Evolutionary conservation across 192 early-diverging fungal genomes (phyloP).

Genomic region (Coemansia sp.): DNA sequence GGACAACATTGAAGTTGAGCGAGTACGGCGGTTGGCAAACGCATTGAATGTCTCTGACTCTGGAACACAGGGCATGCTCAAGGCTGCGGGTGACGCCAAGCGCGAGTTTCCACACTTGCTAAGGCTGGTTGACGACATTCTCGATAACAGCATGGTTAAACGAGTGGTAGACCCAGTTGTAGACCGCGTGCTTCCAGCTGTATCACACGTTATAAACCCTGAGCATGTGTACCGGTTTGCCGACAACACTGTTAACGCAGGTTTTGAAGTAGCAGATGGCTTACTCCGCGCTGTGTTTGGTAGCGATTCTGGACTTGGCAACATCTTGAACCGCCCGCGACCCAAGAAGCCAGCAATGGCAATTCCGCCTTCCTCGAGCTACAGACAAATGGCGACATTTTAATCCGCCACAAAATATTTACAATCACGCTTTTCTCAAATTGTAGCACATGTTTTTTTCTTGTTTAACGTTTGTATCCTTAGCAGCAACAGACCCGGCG

Average conservation of each 20-base stretch:
- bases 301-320: constrained; percentile 45
- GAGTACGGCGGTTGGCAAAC: constrained; percentile 48
- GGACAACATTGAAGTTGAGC: constrained; percentile 46
- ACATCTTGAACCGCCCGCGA: constrained; percentile 50
- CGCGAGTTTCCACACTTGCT: constrained; percentile 53
- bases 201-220: constrained; percentile 49
- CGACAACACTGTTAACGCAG: constrained; percentile 53
- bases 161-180: constrained; percentile 51
- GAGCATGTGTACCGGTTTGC: constrained; percentile 52
- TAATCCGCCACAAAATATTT: neutral
- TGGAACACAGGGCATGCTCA: constrained; percentile 51
- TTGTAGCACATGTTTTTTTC: neutral
- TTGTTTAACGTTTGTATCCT: neutral
- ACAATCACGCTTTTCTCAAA: neutral
- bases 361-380: constrained; percentile 23
- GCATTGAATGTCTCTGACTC: constrained; percentile 52
- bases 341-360: constrained; percentile 54
- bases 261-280: constrained; percentile 51
- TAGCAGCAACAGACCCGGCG: constrained; percentile 4
- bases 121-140: constrained; percentile 48
- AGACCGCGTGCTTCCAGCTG: constrained; percentile 47
- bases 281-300: constrained; percentile 55
- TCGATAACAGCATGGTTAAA: constrained; percentile 48
- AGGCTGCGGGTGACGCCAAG: constrained; percentile 47
- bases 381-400: constrained; percentile 31